phyloP scores from a whole-genome alignment of 176 grass and related monocot species.

The Oryza meridionalis region DNA sequence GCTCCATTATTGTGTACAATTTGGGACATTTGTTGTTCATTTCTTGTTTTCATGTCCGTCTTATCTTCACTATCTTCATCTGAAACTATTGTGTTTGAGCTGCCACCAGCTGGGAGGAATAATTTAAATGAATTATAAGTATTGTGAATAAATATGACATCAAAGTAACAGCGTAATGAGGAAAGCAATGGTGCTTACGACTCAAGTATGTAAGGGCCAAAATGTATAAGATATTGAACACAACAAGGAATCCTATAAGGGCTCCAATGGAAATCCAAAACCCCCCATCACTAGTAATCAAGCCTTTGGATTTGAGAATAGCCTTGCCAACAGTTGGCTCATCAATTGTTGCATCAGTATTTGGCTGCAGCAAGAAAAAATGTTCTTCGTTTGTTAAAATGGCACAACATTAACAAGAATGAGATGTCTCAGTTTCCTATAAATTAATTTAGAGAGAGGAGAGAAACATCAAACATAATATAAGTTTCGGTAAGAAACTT shows the following conservation, averaged over 20 bases:
- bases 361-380: conserved; percentile 53
- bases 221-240: conserved; percentile 81
- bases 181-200: conserved; percentile 55
- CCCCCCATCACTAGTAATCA: conserved; percentile 62
- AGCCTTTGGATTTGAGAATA: conserved; percentile 78
- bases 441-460: background rate
- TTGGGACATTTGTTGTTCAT: conserved; percentile 24
- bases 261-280: conserved; percentile 85
- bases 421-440: conserved; percentile 13
- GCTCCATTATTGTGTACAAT: background rate
- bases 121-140: conserved; percentile 34
- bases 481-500: conserved; percentile 41
- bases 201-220: conserved; percentile 64
- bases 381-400: conserved; percentile 15
- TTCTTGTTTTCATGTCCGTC: conserved; percentile 12
- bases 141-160: background rate
- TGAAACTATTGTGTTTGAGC: conserved; percentile 48
- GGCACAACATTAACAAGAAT: background rate
- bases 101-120: conserved; percentile 49
- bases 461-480: background rate
- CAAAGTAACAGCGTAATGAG: background rate
- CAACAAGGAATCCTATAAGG: conserved; percentile 58
- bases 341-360: conserved; percentile 57
- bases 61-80: conserved; percentile 47
- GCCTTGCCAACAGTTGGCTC: conserved; percentile 75